Evolutionary conservation across 2,329 filamentous ascomycete genomes (phyloP), one percentile per base, ranked within the genome.

Genomic region (Didymellaceae sp.): DNA sequence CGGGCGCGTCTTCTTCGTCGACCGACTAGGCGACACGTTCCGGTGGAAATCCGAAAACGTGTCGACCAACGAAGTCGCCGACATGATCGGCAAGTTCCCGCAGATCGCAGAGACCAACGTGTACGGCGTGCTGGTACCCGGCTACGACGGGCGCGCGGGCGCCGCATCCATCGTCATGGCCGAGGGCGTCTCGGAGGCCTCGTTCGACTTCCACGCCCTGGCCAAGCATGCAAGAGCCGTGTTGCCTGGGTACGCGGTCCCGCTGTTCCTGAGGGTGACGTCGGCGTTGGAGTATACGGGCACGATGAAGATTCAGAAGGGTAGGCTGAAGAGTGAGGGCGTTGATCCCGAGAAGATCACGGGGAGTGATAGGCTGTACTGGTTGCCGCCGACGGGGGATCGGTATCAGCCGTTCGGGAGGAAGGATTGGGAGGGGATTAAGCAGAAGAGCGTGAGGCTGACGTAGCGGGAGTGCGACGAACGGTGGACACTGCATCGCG

Each of bases 1-100:
- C 17, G 71, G 71, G 18, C 69, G 68, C 7, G 63, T 73, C 22
- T 74, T 63, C 59, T 74, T 74, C 48, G 68, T 73, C 26, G 71
- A 74, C 43, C 66, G 72, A 32, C 58, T 74, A 6, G 72, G 72
- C 40, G 72, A 74, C 39, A 74, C 72, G 3, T 74, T 73, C 55
- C 68, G 72, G 40, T 75, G 72, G 72, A 76, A 72, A 51, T 74
- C 74, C 3, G 75, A 79, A 58, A 78, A 79, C 57, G 74, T 79
- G 4, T 77, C 75, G 1, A 78, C 77, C 5, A 75, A 72, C 38
- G 76, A 79, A 59, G 75, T 80, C 8, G 63, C 69, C 33, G 74
- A 78, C 42, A 68, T 74, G 28, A 40, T 78, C 1, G 74, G 75
- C 22, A 59, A 60, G n/a, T 75, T 69, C 42, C 64, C 71, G 1